Percentiles rank a stretch among this genome's conserved stretches.
Conservation (phyloP, 2,329 filamentous ascomycete species). For the Beauveria medogensis region DNA sequence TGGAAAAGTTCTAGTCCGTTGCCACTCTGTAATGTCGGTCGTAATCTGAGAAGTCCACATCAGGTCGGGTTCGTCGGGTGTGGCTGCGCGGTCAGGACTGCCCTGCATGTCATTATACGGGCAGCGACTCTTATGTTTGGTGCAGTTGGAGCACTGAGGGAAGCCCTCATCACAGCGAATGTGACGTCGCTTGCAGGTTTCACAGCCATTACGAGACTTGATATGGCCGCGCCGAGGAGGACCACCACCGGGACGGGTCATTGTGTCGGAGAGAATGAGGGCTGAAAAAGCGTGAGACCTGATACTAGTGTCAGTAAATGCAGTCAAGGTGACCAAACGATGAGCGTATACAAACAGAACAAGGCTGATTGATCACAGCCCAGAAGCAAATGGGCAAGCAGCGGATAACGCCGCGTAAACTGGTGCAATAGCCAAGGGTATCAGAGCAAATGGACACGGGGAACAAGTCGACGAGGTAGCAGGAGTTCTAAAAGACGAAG, state of each 20-base stretch:
- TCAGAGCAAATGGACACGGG: not conserved
- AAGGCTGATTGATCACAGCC: conserved; percentile 18
- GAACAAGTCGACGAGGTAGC: not conserved
- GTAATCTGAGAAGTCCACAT: conserved; percentile 85
- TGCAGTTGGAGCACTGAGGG: conserved; percentile 97
- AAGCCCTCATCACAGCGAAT: conserved; percentile 97
- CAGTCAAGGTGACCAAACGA: no score
- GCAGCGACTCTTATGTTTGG: conserved; percentile 96
- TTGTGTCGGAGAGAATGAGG: conserved; percentile 32
- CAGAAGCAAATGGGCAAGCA: conserved; percentile 21
- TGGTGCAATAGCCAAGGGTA: not conserved
- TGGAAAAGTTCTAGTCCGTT: conserved; percentile 73
- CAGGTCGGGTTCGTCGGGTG: conserved; percentile 59
- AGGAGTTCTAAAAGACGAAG: not conserved
- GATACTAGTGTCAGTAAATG: not conserved
- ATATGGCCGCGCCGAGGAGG: conserved; percentile 89
- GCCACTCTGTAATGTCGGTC: conserved; percentile 73
- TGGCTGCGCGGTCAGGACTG: conserved; percentile 50
- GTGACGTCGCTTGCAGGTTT: conserved; percentile 94
- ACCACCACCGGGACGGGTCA: conserved; percentile 92
- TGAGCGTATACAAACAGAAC: conserved; percentile 3
- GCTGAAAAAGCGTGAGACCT: conserved; percentile 22
- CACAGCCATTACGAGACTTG: conserved; percentile 97
- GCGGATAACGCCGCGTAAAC: conserved; percentile 16
- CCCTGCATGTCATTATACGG: conserved; percentile 87